Evolutionary conservation across 768 basidiomycete species (phyloP).

Genomic region (Rhodotorula taiwanensis): DNA sequence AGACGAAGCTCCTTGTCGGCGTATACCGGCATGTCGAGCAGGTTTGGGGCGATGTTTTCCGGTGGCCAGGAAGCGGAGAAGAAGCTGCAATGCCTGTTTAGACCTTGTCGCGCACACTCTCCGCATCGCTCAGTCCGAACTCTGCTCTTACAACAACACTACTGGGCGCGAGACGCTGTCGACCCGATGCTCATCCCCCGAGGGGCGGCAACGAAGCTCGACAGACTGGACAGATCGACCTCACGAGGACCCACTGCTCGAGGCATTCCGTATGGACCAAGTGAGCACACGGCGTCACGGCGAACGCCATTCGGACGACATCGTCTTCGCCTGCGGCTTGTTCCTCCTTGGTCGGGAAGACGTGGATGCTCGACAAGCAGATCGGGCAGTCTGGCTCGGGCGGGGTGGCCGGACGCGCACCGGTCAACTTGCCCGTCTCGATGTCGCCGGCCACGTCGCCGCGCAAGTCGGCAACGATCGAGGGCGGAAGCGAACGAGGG

Average conservation of each 20-base stretch:
- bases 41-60: conserved; percentile 5
- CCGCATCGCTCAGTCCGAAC: no score
- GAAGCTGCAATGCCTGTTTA: no score
- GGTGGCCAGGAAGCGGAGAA: no score
- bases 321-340: neutral
- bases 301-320: conserved; percentile 3
- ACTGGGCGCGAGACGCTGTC: no score
- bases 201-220: conserved; percentile 20
- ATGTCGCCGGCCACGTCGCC: conserved; percentile 3
- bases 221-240: conserved; percentile 30
- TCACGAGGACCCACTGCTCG: conserved; percentile 37
- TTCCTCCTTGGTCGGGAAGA: conserved; percentile 20
- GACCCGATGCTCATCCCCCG: conserved; percentile 3
- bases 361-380: conserved; percentile 36
- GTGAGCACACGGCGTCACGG: conserved; percentile 38
- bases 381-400: conserved; percentile 36
- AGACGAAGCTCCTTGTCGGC: neutral
- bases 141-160: no score
- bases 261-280: conserved; percentile 38
- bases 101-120: no score
- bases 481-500: conserved; percentile 8
- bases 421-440: neutral
- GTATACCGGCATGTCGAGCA: conserved; percentile 8
- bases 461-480: conserved; percentile 13
- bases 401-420: neutral